A percentile compares a stretch with the other conserved stretches of the same genome.
These are phyloP conservation scores for Aspergillus awamori DNA, from an alignment of 2,329 filamentous ascomycete species.

Conservation along the genomic window DNA sequence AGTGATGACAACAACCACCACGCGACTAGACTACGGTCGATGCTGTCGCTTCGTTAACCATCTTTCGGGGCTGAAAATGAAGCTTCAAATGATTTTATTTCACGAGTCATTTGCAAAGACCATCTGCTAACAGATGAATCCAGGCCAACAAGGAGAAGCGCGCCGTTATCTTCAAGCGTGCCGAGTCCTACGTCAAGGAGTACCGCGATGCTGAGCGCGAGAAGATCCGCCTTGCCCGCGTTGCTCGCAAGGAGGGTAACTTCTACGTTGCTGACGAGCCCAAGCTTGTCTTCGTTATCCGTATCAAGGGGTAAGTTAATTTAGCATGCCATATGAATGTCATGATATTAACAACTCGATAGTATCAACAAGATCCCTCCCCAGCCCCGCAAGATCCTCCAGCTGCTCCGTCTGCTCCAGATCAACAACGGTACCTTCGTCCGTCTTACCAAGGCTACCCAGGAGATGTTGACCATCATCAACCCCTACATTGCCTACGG, in stretches of 20 bases:
- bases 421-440: slow-evolving; percentile 99
- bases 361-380: slow-evolving; percentile 99
- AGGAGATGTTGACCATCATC: slow-evolving; percentile 96
- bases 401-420: slow-evolving; percentile 98
- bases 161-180: slow-evolving; percentile 98
- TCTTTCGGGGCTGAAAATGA: slow-evolving; percentile 73
- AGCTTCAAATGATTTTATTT: slow-evolving; percentile 23
- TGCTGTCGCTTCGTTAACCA: slow-evolving; percentile 78
- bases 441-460: slow-evolving; percentile 94
- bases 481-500: slow-evolving; percentile 99
- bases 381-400: slow-evolving; percentile 99
- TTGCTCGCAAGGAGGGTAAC: slow-evolving; percentile 87
- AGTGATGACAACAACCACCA: slow-evolving; percentile 86
- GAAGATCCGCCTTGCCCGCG: slow-evolving; percentile 89
- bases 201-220: slow-evolving; percentile 98
- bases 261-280: slow-evolving; percentile 94
- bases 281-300: slow-evolving; percentile 96
- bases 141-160: slow-evolving; percentile 99
- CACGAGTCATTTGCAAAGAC: slow-evolving; percentile 17
- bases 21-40: slow-evolving; percentile 95
- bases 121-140: slow-evolving; percentile 34
- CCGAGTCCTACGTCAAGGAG: slow-evolving; percentile 99
- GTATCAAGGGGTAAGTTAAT: slow-evolving; percentile 85
- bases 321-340: no score
- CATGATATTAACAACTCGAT: slow-evolving; percentile 17